Evolutionary conservation across 495 filamentous ascomycete species (phyloP).

Genomic region (Monascus purpureus): DNA sequence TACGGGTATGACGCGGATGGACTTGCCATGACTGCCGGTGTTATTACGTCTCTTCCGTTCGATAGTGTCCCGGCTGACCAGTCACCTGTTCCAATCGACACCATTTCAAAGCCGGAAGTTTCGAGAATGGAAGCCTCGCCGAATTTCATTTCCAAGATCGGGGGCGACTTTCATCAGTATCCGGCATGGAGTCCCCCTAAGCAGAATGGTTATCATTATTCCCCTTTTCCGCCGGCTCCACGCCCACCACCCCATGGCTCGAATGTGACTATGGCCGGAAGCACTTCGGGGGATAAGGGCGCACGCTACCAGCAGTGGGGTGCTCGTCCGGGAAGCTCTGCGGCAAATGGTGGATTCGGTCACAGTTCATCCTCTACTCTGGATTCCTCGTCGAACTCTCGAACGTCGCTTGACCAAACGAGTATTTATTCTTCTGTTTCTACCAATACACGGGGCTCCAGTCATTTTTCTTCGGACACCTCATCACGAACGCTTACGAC

Average conservation of each 20-base stretch:
- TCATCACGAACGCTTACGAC: constrained; percentile 45
- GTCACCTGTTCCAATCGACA: constrained; percentile 63
- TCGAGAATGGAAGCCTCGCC: constrained; percentile 60
- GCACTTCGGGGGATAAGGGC: constrained; percentile 47
- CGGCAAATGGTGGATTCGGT: constrained; percentile 38
- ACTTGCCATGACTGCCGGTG: constrained; percentile 64
- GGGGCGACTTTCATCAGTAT: constrained; percentile 81
- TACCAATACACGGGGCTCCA: constrained; percentile 47
- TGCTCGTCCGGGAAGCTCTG: constrained; percentile 38
- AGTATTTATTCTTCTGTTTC: constrained; percentile 49
- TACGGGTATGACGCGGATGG: constrained; percentile 34
- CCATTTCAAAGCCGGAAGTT: constrained; percentile 57
- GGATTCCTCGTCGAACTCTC: constrained; percentile 55
- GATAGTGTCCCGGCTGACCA: constrained; percentile 56
- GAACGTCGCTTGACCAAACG: constrained; percentile 54
- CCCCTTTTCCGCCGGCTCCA: constrained; percentile 48
- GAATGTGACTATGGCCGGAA: constrained; percentile 52
- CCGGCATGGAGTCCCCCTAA: constrained; percentile 50
- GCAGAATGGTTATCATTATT: constrained; percentile 27
- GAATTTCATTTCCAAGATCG: constrained; percentile 65
- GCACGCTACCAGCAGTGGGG: constrained; percentile 65
- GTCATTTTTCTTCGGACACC: constrained; percentile 46
- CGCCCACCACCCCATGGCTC: constrained; percentile 54
- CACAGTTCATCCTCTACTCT: constrained; percentile 56
- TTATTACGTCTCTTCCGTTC: constrained; percentile 84